Percentiles rank a stretch among this genome's conserved stretches.
phyloP scores from a whole-genome alignment of 306 rosid species.

The Cicer pinnatifidum region DNA sequence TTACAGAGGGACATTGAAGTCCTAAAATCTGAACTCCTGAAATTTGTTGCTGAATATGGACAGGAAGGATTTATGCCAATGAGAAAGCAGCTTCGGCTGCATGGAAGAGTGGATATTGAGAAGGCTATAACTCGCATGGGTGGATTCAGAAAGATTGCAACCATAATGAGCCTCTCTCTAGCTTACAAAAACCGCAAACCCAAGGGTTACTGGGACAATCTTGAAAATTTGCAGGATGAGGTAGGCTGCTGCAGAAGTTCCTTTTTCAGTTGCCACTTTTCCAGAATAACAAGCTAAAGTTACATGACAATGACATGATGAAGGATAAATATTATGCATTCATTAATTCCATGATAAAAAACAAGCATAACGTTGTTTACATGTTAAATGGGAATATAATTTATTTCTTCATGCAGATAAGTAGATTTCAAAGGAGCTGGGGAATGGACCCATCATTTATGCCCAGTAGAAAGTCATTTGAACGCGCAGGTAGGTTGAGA shows the following conservation, averaged over 20 bases:
- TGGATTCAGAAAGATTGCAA: constrained; percentile 82
- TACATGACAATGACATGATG: constrained; percentile 15
- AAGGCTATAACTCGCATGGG: constrained; percentile 92
- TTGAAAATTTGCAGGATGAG: constrained; percentile 78
- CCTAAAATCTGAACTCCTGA: constrained; percentile 72
- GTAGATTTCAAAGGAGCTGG: constrained; percentile 84
- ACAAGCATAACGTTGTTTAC: constrained; percentile 18
- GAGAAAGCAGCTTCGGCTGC: constrained; percentile 89
- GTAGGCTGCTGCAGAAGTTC: constrained; percentile 42
- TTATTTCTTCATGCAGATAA: constrained; percentile 60
- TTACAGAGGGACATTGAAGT: constrained; percentile 81
- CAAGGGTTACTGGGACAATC: constrained; percentile 89
- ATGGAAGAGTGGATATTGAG: constrained; percentile 83
- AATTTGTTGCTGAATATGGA: constrained; percentile 76
- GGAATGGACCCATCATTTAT: constrained; percentile 88
- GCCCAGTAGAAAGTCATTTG: constrained; percentile 97
- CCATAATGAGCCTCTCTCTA: constrained; percentile 77
- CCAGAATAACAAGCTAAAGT: constrained; percentile 15
- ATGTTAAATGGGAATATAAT: constrained; percentile 1
- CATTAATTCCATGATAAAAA: constrained; percentile 10
- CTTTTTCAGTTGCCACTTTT: background rate
- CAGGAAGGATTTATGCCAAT: constrained; percentile 97
- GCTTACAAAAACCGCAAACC: constrained; percentile 92
- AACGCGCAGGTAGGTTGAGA: constrained; percentile 78
- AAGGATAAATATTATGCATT: constrained; percentile 27